Base-by-base conservation (phyloP, 2,329 filamentous ascomycete species). In the Diaporthe helianthi region DNA sequence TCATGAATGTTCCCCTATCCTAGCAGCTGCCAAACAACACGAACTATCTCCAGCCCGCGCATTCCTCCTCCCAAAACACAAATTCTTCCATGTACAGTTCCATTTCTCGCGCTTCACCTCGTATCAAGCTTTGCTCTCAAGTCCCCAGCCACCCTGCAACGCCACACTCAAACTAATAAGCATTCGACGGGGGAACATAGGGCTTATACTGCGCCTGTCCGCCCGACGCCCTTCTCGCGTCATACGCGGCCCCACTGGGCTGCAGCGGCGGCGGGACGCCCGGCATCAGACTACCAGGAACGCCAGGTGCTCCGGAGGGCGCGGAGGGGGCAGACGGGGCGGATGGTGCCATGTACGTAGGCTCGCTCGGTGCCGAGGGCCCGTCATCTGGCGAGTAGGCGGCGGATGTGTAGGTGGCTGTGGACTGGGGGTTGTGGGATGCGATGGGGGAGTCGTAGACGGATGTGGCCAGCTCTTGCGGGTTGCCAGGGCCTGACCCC, bases 391-490 rank as follows among this genome's bases (percentile, higher is more conserved):
- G 80, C 5, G 84, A 83, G 74, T 86, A 85, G 36, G 80, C 80
- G 0, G 84, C 83, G 51, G 81, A 82, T 3, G 82, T 79, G 73
- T 83, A 86, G 2, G 83, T 80, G 26, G 80, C 79, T 19, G 79
- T 77, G 53, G 80, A 80, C 72, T 76, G 79, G 36, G 82, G 81
- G 75, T 83, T 84, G 76, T 86, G 83, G 7, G 84, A 78, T 15
- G 84, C 87, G 47, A 92, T 85, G 51, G 92, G 92, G 4, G 91
- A 92, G 78, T 94, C 91, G 76, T 94, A 94, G 12, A 88, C 88
- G 1, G 91, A 92, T 0, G 92, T 93, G 31, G 92, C 90, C 55
- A 95, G 83, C 80, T 95, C 92, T 79, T 94, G 92, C 0, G 92
- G 89, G 72, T 89, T 87, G 33, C 60, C 38, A n/a, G 69, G 69